phyloP scores from a whole-genome alignment of 805 yeast species.

The Starmerella roubikii region DNA sequence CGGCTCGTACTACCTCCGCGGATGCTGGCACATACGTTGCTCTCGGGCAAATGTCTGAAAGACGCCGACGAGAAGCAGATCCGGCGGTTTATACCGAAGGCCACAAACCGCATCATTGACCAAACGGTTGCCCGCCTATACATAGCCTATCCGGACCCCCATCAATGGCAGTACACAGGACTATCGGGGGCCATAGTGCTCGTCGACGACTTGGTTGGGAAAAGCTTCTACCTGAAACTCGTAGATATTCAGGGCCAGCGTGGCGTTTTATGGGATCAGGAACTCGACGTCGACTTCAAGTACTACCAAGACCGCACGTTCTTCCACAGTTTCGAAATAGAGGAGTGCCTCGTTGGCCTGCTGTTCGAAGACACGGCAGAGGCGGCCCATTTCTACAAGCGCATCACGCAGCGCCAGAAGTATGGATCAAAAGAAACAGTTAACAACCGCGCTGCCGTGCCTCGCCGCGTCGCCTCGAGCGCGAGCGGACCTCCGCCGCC shows the following conservation, averaged over 20 bases:
- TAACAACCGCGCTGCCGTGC: slow-evolving; percentile 77
- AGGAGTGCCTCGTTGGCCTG: slow-evolving; percentile 75
- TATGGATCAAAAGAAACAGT: slow-evolving; percentile 78
- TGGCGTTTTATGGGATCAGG: slow-evolving; percentile 97
- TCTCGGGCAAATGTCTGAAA: slow-evolving; percentile 20
- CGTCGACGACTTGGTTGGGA: slow-evolving; percentile 88
- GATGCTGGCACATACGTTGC: slow-evolving; percentile 16
- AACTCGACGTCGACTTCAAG: slow-evolving; percentile 71
- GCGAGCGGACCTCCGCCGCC: slow-evolving; percentile 16
- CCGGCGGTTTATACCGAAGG: slow-evolving; percentile 78
- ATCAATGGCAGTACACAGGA: slow-evolving; percentile 78
- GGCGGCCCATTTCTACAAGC: slow-evolving; percentile 72
- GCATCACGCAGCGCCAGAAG: slow-evolving; percentile 60
- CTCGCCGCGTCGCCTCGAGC: slow-evolving; percentile 23
- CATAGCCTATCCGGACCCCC: slow-evolving; percentile 75
- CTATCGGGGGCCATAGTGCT: slow-evolving; percentile 73
- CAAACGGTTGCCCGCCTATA: slow-evolving; percentile 83
- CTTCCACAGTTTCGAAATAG: slow-evolving; percentile 89
- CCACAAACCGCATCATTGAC: slow-evolving; percentile 74
- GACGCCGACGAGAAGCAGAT: slow-evolving; percentile 72
- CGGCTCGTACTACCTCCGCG: too few relatives aligned
- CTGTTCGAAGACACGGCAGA: slow-evolving; percentile 80
- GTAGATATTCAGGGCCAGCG: slow-evolving; percentile 70
- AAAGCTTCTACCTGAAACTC: slow-evolving; percentile 77
- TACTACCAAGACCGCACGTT: slow-evolving; percentile 90